These are phyloP conservation scores for Dunaliella primolecta DNA, from an alignment of 139 green algal genomes.

Conservation along the genomic window DNA sequence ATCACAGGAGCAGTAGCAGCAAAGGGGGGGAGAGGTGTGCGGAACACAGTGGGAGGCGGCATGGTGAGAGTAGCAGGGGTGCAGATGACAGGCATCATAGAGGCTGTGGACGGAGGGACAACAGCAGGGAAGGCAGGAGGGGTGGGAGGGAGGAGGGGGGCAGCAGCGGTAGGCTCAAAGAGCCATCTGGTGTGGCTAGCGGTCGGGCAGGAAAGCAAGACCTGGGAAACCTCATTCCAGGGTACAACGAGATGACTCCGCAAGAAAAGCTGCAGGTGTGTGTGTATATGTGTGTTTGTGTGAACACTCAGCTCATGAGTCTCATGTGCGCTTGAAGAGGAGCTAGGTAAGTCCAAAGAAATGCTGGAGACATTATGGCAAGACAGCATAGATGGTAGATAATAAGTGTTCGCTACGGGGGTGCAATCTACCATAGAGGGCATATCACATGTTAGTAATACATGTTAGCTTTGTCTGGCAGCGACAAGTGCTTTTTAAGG, in stretches of 20 bases:
- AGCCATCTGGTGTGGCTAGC: not conserved
- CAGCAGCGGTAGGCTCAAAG: not conserved
- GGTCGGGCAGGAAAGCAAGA: not conserved
- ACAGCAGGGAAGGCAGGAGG: not conserved
- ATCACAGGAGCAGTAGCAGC: not conserved
- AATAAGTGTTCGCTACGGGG: too few species aligned
- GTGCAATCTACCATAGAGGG: too few species aligned
- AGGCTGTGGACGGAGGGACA: not conserved
- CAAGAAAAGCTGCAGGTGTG: constrained; percentile 11
- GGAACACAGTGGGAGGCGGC: not conserved
- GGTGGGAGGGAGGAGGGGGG: not conserved
- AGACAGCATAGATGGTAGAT: too few species aligned
- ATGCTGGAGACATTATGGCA: not conserved
- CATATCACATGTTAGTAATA: too few species aligned
- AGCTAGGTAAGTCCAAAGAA: not conserved
- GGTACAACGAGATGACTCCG: constrained; percentile 8
- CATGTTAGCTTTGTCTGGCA: too few species aligned
- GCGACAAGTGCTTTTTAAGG: too few species aligned
- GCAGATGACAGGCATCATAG: not conserved
- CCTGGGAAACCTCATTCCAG: not conserved
- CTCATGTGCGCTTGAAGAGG: too few species aligned
- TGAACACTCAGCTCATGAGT: too few species aligned
- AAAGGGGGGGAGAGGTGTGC: not conserved
- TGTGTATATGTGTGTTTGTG: too few species aligned
- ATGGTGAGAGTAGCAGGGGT: not conserved